Base-by-base conservation (phyloP, 306 rosid species). In the Delonix regia region DNA sequence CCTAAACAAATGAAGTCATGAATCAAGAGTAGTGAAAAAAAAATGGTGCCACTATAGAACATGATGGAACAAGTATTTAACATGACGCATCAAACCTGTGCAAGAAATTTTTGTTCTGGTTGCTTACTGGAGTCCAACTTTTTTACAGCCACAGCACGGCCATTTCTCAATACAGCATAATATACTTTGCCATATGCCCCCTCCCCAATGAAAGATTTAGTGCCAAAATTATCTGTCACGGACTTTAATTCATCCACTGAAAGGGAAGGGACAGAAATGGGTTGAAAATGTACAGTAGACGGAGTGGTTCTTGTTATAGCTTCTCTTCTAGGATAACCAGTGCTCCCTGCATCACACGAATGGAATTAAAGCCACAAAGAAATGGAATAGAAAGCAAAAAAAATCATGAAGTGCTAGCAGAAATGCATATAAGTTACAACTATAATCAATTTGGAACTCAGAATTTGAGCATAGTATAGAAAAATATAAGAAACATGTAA, bases 181-280 rank as follows among this genome's bases (percentile, higher is more conserved):
- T 89, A 93, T 41, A 90, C 96, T 85, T 83, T 89, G 62, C 98
- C 97, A 66, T 89, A 93, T 5, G 98, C 88, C 65, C 98, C 98
- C 86, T 93, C 98, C 2, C 97, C 94, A 38, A 93, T 81, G 81
- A 89, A 86, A 69, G 80, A 75, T 63, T 88, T 89, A n/a, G 85
- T 25, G 38, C 91, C 89, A 84, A 90, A 93, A 83, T 83, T 89
- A 82, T 88, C 94, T 2, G 98, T 90, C 65, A 89, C 55, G 47
- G 87, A 85, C 82, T 76, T 93, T 79, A 93, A 57, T 73, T 90
- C 98, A 38, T 93, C 94, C 18, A 86, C 81, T 57, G 97, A 73
- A 73, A 93, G 80, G 61, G 89, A 75, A 71, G 94, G 90, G 30
- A 90, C 92, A 39, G 89, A 63, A 77, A 90, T 89, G 11, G 98